Percentiles rank a stretch among this genome's conserved stretches.
phyloP scores from a whole-genome alignment of 2,329 filamentous ascomycete species.

The Ceratocystis alfenasii region DNA sequence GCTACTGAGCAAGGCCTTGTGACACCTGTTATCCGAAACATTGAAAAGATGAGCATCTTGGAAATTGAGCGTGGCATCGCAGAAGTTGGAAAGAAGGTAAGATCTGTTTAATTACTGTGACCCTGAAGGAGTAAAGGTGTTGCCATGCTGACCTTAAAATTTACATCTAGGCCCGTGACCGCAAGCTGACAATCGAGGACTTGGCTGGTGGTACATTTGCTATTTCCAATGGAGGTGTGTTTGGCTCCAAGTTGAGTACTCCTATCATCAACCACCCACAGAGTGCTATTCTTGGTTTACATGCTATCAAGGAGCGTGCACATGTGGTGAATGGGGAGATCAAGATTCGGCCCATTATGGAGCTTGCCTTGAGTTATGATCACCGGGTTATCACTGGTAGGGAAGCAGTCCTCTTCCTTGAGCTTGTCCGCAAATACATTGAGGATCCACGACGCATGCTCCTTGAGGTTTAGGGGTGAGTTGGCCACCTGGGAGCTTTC shows the following conservation, averaged over 20 bases:
- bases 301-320: slow-evolving; percentile 91
- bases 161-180: slow-evolving; percentile 62
- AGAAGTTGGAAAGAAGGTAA: slow-evolving; percentile 87
- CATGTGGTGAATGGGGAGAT: slow-evolving; percentile 87
- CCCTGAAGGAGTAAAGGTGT: background rate
- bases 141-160: slow-evolving; percentile 17
- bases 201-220: slow-evolving; percentile 98
- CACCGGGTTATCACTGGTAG: slow-evolving; percentile 89
- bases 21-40: slow-evolving; percentile 90
- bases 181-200: slow-evolving; percentile 96
- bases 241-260: slow-evolving; percentile 92
- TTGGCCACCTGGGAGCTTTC: background rate
- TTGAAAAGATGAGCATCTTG: slow-evolving; percentile 76
- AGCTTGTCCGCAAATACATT: slow-evolving; percentile 96
- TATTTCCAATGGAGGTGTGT: slow-evolving; percentile 94
- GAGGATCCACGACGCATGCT: slow-evolving; percentile 93
- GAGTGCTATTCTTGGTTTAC: slow-evolving; percentile 79
- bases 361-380: slow-evolving; percentile 92
- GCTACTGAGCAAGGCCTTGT: slow-evolving; percentile 96
- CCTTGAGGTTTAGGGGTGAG: slow-evolving; percentile 31
- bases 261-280: slow-evolving; percentile 97
- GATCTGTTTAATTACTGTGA: slow-evolving; percentile 20
- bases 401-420: slow-evolving; percentile 89
- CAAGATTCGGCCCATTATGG: slow-evolving; percentile 99
- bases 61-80: slow-evolving; percentile 84